A percentile compares a stretch with the other conserved stretches of the same genome.
phyloP scores from a whole-genome alignment of 306 rosid genomes.

The Neltuma alba region DNA sequence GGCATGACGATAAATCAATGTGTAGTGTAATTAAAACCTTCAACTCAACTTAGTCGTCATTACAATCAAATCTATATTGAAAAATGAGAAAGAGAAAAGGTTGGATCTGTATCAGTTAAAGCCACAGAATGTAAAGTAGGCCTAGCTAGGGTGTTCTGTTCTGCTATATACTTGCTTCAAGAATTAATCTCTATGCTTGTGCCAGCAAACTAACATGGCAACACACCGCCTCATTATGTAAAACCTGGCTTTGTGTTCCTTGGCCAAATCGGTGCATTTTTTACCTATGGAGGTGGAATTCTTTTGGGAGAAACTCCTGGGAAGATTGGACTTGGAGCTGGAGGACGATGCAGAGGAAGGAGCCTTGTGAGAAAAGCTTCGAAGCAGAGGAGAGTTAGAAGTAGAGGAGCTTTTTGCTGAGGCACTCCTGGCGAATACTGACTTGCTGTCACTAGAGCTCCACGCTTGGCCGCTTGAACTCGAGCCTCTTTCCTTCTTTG shows the following conservation, averaged over 20 bases:
- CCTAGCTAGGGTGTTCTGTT: slow-evolving; percentile 3
- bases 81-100: not conserved
- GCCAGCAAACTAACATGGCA: slow-evolving; percentile 98
- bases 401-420: slow-evolving; percentile 30
- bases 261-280: slow-evolving; percentile 78
- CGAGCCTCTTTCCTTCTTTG: slow-evolving; percentile 72
- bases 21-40: not conserved
- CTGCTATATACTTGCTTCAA: slow-evolving; percentile 32
- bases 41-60: slow-evolving; percentile 42
- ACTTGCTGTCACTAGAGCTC: slow-evolving; percentile 33
- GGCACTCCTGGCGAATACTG: slow-evolving; percentile 67
- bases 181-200: slow-evolving; percentile 79
- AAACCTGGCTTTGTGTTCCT: slow-evolving; percentile 93
- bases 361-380: slow-evolving; percentile 69
- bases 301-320: slow-evolving; percentile 74
- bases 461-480: slow-evolving; percentile 36
- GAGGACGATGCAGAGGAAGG: slow-evolving; percentile 31
- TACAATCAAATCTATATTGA: slow-evolving; percentile 38
- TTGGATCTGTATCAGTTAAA: slow-evolving; percentile 41
- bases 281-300: slow-evolving; percentile 58
- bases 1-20: slow-evolving; percentile 21
- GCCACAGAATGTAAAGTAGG: slow-evolving; percentile 27
- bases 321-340: slow-evolving; percentile 44
- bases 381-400: slow-evolving; percentile 67
- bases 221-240: slow-evolving; percentile 94